Base-by-base conservation (phyloP, 2,329 filamentous ascomycete species). In the Pezicula carpinea region DNA sequence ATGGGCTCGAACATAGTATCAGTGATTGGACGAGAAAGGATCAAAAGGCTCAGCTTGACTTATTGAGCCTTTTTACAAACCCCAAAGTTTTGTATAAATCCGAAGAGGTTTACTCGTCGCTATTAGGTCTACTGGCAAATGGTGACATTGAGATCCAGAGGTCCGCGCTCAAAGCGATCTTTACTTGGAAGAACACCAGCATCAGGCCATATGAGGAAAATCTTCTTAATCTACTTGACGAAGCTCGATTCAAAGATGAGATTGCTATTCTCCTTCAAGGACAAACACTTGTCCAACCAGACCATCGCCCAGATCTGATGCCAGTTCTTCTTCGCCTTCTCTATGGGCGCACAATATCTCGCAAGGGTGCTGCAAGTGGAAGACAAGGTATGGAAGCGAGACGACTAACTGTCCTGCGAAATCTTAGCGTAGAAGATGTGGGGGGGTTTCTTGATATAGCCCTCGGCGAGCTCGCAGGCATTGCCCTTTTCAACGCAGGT, bases 101-200 rank as follows among this genome's bases (percentile, higher is more conserved):
- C 26, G 73, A 81, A 8, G 83, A 89, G 46, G 91, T 96, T 0
- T 87, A 91, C 58, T 69, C 79, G 6, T 82, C 88, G 14, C 72
- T 97, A 19, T 71, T 96, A 15, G 74, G 77, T 26, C 75, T 96
- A 18, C 73, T 96, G 54, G 80, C 83, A 36, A 96, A 96, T 62
- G 93, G 93, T 58, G 93, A 99, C 61, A 76, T 83, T 3, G 92
- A 96, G 55, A 80, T 96, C 14, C 93, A 99, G 64, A 92, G 86
- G 55, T 80, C 85, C 39, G 83, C 90, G 0, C 74, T 99, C 31
- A 91, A 90, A 64, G 87, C 86, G 7, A 79, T 99, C 6, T 74
- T 96, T 44, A 81, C 89, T 0, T 99, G 93, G 92, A 97, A 96
- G 64, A 80, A 87, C 48, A 76, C 84, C 2, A 82, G 77, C 7